These are phyloP conservation scores for Cyberlindnera mycetangii DNA, from an alignment of 805 yeast species.

Conservation along the genomic window DNA sequence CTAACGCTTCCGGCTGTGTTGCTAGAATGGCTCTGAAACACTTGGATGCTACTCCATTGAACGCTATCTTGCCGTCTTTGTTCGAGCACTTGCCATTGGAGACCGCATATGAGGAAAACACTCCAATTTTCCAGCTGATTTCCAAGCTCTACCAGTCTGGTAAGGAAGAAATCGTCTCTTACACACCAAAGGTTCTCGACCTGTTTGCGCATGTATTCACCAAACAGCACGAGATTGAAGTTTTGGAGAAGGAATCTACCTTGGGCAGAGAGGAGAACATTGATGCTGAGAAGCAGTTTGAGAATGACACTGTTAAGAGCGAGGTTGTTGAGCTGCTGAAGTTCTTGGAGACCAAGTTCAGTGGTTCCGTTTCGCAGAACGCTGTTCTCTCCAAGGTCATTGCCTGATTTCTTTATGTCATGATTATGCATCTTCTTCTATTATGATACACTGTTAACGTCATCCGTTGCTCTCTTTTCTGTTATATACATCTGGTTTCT, in stretches of 20 bases:
- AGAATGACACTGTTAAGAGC: slow-evolving; percentile 57
- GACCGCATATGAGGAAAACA: slow-evolving; percentile 89
- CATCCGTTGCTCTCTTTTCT: not conserved
- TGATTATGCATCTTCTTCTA: not conserved
- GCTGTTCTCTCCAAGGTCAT: slow-evolving; percentile 34
- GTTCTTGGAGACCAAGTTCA: slow-evolving; percentile 61
- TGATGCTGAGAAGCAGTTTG: slow-evolving; percentile 77
- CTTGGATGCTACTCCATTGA: slow-evolving; percentile 69
- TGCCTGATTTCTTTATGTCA: slow-evolving; percentile 10
- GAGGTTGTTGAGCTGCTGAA: slow-evolving; percentile 70
- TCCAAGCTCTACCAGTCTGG: slow-evolving; percentile 66
- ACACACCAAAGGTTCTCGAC: slow-evolving; percentile 62
- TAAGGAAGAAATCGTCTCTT: slow-evolving; percentile 48
- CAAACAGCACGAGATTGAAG: slow-evolving; percentile 72
- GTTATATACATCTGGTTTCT: not conserved
- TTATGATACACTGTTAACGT: not conserved
- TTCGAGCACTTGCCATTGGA: slow-evolving; percentile 79
- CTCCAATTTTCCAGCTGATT: slow-evolving; percentile 80
- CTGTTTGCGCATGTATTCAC: slow-evolving; percentile 68
- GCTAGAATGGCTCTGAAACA: slow-evolving; percentile 83
- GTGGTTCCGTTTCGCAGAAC: slow-evolving; percentile 57
- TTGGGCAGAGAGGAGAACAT: slow-evolving; percentile 82
- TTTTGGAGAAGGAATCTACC: slow-evolving; percentile 68
- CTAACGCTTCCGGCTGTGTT: slow-evolving; percentile 97
- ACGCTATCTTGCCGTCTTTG: slow-evolving; percentile 70